These are phyloP conservation scores for Dioszegia aurantiaca DNA, from an alignment of 768 basidiomycete species.

Conservation along the genomic window DNA sequence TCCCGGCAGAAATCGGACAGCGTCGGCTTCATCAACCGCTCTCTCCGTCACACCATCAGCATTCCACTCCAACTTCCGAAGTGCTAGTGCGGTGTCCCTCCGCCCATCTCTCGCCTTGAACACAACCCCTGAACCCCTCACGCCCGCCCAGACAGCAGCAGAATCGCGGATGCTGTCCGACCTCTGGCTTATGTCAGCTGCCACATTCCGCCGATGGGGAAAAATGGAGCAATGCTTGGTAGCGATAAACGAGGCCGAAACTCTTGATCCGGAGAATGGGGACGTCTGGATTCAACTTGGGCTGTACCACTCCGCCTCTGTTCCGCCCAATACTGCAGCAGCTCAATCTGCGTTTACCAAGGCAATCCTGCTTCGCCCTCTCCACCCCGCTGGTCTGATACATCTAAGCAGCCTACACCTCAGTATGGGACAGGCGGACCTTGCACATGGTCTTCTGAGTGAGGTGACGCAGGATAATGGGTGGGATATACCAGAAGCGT, in stretches of 20 bases:
- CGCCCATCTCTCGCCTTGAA: conserved; percentile 54
- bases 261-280: conserved; percentile 76
- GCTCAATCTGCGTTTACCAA: conserved; percentile 79
- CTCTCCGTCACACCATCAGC: conserved; percentile 42
- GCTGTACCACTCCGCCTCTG: conserved; percentile 22
- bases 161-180: conserved; percentile 73
- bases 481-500: conserved; percentile 91
- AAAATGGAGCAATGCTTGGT: conserved; percentile 86
- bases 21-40: conserved; percentile 26
- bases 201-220: conserved; percentile 83
- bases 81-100: conserved; percentile 10
- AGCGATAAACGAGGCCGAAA: conserved; percentile 92
- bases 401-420: conserved; percentile 77
- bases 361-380: conserved; percentile 78
- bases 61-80: conserved; percentile 21
- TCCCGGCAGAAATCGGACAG: conserved; percentile 19
- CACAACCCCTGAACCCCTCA: conserved; percentile 37
- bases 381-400: conserved; percentile 72
- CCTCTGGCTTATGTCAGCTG: conserved; percentile 90
- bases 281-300: conserved; percentile 92
- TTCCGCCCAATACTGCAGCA: conserved; percentile 57
- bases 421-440: conserved; percentile 62
- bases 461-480: conserved; percentile 73
- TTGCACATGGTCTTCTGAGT: conserved; percentile 76
- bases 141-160: conserved; percentile 52